These are phyloP conservation scores for Wickerhamiella slavikovae DNA, from an alignment of 805 yeast genomes.

Conservation along the genomic window DNA sequence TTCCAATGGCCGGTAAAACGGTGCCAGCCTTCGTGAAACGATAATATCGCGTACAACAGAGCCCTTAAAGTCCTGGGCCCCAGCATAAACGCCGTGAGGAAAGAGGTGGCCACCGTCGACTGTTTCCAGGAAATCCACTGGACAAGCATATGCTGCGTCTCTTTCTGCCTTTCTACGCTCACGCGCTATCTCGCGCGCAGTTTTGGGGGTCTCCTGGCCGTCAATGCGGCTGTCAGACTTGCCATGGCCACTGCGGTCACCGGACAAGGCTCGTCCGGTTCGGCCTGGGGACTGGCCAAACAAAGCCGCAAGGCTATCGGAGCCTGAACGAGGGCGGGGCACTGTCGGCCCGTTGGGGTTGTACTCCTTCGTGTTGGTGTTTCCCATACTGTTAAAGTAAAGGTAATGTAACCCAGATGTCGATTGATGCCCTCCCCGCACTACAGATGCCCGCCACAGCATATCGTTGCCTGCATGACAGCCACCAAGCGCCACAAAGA, in stretches of 20 bases:
- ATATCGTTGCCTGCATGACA: too few relatives aligned
- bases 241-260: constrained; percentile 1
- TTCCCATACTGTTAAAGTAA: too few relatives aligned
- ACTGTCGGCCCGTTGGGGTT: constrained; percentile 4
- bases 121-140: constrained; percentile 25
- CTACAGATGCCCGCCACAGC: too few relatives aligned
- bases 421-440: too few relatives aligned
- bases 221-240: constrained; percentile 3
- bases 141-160: constrained; percentile 8
- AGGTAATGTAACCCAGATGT: too few relatives aligned
- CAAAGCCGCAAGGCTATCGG: too few relatives aligned
- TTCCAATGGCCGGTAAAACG: constrained; percentile 77
- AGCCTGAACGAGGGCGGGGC: too few relatives aligned
- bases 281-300: too few relatives aligned
- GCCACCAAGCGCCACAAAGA: too few relatives aligned
- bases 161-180: constrained; percentile 1
- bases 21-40: constrained; percentile 54
- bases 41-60: constrained; percentile 54
- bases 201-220: constrained; percentile 4
- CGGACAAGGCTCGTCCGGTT: too few relatives aligned
- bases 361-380: constrained; percentile 13
- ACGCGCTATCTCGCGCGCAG: too few relatives aligned
- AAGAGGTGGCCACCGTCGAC: constrained; percentile 93
- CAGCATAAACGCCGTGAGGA: constrained; percentile 72
- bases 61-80: constrained; percentile 54